Percentiles rank a stretch among this genome's conserved stretches.
Conservation (phyloP, 768 basidiomycete genomes). For the Panellus pusillus region DNA sequence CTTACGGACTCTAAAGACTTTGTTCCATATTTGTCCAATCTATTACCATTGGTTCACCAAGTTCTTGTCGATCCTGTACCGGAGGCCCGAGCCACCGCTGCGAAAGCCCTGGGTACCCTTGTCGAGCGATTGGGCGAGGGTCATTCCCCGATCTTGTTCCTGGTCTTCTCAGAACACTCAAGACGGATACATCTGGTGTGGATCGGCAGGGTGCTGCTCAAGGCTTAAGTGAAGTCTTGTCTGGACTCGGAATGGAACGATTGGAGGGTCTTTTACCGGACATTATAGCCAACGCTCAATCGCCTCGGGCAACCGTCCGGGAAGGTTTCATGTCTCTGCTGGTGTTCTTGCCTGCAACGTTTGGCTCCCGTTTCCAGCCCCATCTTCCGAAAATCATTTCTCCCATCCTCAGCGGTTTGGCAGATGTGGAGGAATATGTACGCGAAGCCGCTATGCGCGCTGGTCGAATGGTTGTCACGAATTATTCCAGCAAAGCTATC, state of each 20-base stretch:
- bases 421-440: slow-evolving; percentile 93
- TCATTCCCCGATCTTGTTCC: slow-evolving; percentile 93
- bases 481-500: slow-evolving; percentile 89
- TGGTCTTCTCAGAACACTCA: slow-evolving; percentile 82
- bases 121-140: slow-evolving; percentile 93
- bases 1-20: slow-evolving; percentile 90
- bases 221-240: slow-evolving; percentile 91
- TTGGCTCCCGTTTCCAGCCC: slow-evolving; percentile 94
- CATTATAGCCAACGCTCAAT: slow-evolving; percentile 88
- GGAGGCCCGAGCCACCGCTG: slow-evolving; percentile 95
- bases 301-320: slow-evolving; percentile 84
- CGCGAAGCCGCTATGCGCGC: slow-evolving; percentile 97
- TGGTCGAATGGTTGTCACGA: slow-evolving; percentile 96
- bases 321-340: slow-evolving; percentile 99
- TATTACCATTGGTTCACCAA: slow-evolving; percentile 87
- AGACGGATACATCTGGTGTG: slow-evolving; percentile 91
- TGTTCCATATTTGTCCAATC: slow-evolving; percentile 86
- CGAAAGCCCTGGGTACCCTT: slow-evolving; percentile 94
- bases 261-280: slow-evolving; percentile 93
- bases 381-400: slow-evolving; percentile 93
- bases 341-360: slow-evolving; percentile 93
- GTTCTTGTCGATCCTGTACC: slow-evolving; percentile 97
- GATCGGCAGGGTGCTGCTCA: slow-evolving; percentile 98
- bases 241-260: slow-evolving; percentile 96
- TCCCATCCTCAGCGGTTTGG: slow-evolving; percentile 88